Base-by-base conservation (phyloP, 495 filamentous ascomycete genomes). In the Xylaria venustula region DNA sequence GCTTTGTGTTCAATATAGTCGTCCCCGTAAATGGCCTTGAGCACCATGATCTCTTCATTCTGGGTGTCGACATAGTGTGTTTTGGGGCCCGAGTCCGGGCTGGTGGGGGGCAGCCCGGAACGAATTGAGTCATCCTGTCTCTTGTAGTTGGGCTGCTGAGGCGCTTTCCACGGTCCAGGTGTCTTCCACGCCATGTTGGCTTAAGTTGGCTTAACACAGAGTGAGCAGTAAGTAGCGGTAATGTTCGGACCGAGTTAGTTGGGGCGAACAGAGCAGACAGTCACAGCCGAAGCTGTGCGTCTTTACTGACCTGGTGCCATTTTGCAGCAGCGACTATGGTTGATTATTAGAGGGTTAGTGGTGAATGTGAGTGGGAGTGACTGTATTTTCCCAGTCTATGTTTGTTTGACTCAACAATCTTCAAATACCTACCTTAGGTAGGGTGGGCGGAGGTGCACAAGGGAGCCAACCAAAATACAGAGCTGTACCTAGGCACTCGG, bases 11-110 rank as follows among this genome's bases (percentile, higher is more conserved):
- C 84, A 65, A 86, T 76, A 69, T 89, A 98, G 68, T 98, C 94
- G 48, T 97, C 92, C 67, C 88, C 89, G 68, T 94, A 98, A 41
- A 98, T 97, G 5, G 95, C 90, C 55, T 88, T 81, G 49, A 98
- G 78, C 12, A 86, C 94, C 74, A 95, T 87, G 34, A 93, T 79
- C 77, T 98, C 94, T 69, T 96, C 87, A 58, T 88, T 77, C 77
- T 98, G 94, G 20, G 88, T 85, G 69, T 94, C 87, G 44, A 87
- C 81, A 73, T 97, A 96, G 67, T 94, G 85, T 15, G 88, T 87
- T 46, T 71, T 75, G 1, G 68, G 48, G 17, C 63, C 61, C 41
- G 69, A 42, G 25, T 71, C 73, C 46, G 55, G 62, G 59, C 72
- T 75, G 28, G 75, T 20, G 52, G 72, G 66, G 54, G 71, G 69